Evolutionary conservation across 2,329 filamentous ascomycete species (phyloP).

Genomic region (Botryotinia narcissicola): DNA sequence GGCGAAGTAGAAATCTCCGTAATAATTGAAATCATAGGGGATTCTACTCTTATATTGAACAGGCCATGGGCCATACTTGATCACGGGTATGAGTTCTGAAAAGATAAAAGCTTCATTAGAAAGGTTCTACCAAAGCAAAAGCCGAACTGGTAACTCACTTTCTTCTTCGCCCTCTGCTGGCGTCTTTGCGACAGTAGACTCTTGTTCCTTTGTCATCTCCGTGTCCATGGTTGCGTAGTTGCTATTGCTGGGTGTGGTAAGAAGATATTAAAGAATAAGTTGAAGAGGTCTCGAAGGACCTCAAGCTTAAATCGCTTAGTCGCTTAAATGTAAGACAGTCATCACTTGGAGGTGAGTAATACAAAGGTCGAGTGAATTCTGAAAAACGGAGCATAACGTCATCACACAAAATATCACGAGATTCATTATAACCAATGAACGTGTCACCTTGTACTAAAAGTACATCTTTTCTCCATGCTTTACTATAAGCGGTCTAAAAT

Average conservation of each 20-base stretch:
- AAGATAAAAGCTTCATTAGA: too few species aligned
- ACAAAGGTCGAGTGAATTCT: background rate
- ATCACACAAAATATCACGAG: too few species aligned
- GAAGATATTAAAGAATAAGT: background rate
- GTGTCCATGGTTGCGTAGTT: fast-evolving
- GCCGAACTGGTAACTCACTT: background rate
- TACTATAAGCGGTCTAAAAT: too few species aligned
- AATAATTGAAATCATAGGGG: background rate
- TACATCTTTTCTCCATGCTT: too few species aligned
- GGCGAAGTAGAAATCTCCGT: background rate
- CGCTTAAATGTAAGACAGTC: background rate
- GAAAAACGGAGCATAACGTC: background rate
- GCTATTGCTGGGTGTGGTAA: background rate
- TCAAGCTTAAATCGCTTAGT: fast-evolving
- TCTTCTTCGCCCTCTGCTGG: background rate
- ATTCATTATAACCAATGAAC: fast-evolving
- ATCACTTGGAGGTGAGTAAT: background rate
- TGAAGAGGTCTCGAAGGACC: fast-evolving
- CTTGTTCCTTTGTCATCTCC: fast-evolving
- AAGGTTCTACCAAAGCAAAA: background rate
- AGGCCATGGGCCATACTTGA: fast-evolving
- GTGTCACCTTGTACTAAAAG: background rate
- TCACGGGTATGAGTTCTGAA: background rate
- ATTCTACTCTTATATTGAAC: background rate
- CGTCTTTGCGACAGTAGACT: background rate